Evolutionary conservation across 805 yeast species (phyloP), one percentile per base, ranked within the genome.

Genomic region (Schwanniomyces pseudopolymorphus): DNA sequence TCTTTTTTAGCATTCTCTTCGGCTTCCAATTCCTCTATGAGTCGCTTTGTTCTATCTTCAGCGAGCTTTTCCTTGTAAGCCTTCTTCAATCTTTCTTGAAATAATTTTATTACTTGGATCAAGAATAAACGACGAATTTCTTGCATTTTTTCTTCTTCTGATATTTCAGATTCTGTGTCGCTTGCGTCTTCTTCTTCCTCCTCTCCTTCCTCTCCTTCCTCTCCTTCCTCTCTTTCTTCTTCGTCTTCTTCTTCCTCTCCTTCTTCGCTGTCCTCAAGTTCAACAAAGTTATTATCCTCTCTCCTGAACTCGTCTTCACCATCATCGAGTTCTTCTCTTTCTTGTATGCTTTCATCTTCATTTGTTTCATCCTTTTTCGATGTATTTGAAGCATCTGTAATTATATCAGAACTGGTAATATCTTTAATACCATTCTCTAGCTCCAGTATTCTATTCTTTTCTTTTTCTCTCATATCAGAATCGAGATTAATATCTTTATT

Each of bases 31-130:
- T 86, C 92, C 58, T 77, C 79, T 48, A 86, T 72, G 51, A 86
- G 72, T 48, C 77, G 79, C 47, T 75, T 69, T 9, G 85, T 77
- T 47, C 84, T 75, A 55, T 87, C 94, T 49, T 85, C 89, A 10
- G 96, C 91, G 40, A 86, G 80, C 52, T 82, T 85, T 56, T 85
- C 91, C 50, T 87, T 86, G 59, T 84, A 90, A 0, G 96, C 88
- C 25, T 78, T 80, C 57, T 87, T 73, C 26, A 91, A 78, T 39
- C 89, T 78, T 53, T 81, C 83, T 57, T 87, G 88, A 55, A 91
- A 77, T 60, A 89, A 74, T 44, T 88, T 81, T 4, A 94, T 85
- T 1, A 91, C 87, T 46, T 89, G 86, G 44, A 87, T 75, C 56
- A 88, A 89, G 50, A 91, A 78, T 74, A 89, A 78, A 21, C 86